Percentiles rank a stretch among this genome's conserved stretches.
Evolutionary conservation across 169 alveolate genomes (phyloP).

Genomic region (Plasmodium relictum): DNA sequence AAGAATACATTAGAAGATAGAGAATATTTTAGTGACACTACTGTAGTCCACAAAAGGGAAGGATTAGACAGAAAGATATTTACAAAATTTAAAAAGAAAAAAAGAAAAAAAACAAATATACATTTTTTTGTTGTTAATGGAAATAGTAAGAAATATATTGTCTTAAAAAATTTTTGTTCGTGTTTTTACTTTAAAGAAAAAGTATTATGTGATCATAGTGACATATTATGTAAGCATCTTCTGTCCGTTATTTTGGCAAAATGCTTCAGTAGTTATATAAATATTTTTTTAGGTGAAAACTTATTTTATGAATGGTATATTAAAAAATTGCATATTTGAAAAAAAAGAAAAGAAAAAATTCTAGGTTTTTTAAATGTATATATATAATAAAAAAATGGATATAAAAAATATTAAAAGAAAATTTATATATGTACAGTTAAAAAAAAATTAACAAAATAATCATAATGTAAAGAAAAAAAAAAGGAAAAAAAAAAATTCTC

Average conservation of each 20-base stretch:
- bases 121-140: constrained; percentile 71
- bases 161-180: constrained; percentile 50
- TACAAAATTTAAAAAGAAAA: neutral
- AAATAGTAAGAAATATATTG: constrained; percentile 61
- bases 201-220: constrained; percentile 47
- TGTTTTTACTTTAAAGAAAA: constrained; percentile 77
- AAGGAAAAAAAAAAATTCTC: too few species aligned
- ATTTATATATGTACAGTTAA: constrained; percentile 6
- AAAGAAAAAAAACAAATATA: constrained; percentile 28
- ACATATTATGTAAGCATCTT: constrained; percentile 64
- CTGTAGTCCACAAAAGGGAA: constrained; percentile 11
- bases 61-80: too few species aligned
- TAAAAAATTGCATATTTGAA: constrained; percentile 37
- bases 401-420: neutral
- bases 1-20: constrained; percentile 2
- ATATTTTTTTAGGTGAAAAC: constrained; percentile 32
- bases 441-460: neutral
- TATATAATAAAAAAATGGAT: neutral
- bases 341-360: neutral
- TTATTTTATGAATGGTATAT: constrained; percentile 62
- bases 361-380: neutral
- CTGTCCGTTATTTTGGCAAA: constrained; percentile 61
- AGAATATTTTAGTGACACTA: constrained; percentile 56
- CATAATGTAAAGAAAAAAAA: too few species aligned
- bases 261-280: constrained; percentile 38